Percentiles rank a stretch among this genome's conserved stretches.
phyloP scores from a whole-genome alignment of 1,284 basidiomycete species.

The Apiotrichum domesticum region DNA sequence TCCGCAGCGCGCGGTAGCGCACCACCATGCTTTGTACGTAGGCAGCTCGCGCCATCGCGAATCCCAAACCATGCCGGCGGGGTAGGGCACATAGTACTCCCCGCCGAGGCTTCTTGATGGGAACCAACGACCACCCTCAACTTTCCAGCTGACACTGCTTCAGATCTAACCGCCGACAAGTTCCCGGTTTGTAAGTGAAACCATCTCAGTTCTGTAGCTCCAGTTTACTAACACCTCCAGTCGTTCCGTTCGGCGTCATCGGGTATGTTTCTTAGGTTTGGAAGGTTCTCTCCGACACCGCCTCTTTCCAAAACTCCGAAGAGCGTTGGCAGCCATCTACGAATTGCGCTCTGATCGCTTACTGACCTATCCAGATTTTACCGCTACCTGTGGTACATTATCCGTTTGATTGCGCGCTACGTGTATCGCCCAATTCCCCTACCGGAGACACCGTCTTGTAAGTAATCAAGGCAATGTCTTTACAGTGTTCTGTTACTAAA shows the following conservation, averaged over 20 bases:
- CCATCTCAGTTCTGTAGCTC: background rate
- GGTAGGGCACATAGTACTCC: too few species aligned
- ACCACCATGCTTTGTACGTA: conserved; percentile 18
- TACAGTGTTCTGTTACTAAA: background rate
- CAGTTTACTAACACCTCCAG: conserved; percentile 2
- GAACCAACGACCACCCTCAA: background rate
- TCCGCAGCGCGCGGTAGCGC: conserved; percentile 3
- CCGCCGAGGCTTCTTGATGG: too few species aligned
- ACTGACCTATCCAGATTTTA: conserved; percentile 49
- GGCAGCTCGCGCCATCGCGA: too few species aligned
- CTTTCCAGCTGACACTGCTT: conserved; percentile 29
- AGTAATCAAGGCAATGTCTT: conserved; percentile 28
- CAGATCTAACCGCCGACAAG: conserved; percentile 65
- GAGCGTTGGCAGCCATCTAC: too few species aligned
- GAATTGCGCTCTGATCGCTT: conserved; percentile 1
- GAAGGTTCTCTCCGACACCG: too few species aligned
- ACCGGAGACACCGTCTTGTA: conserved; percentile 79
- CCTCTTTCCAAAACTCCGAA: too few species aligned
- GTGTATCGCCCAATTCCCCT: conserved; percentile 78
- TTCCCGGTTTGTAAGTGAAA: conserved; percentile 65
- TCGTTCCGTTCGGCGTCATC: conserved; percentile 20
- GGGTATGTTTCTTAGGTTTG: conserved; percentile 9
- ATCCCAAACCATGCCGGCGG: too few species aligned
- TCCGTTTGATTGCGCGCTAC: conserved; percentile 66
- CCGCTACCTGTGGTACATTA: conserved; percentile 83